Percentiles rank a stretch among this genome's conserved stretches.
phyloP scores from a whole-genome alignment of 352 stramenopile genomes.

The Phytophthora ramorum region DNA sequence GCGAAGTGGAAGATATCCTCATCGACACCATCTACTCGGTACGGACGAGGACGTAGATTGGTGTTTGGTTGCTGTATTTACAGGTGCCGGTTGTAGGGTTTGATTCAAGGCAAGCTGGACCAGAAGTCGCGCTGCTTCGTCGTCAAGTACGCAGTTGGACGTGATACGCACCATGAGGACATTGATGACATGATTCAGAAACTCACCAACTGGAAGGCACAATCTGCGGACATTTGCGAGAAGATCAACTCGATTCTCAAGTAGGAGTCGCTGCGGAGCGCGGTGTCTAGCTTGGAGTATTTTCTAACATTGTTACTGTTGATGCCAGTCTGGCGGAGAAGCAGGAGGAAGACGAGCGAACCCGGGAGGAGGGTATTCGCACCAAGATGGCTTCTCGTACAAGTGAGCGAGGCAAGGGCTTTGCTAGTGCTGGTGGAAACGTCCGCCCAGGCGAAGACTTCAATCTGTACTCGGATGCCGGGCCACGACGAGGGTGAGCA shows the following conservation, averaged over 20 bases:
- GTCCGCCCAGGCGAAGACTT: slow-evolving; percentile 58
- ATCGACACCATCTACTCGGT: slow-evolving; percentile 95
- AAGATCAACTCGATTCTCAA: slow-evolving; percentile 77
- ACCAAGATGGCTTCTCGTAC: slow-evolving; percentile 59
- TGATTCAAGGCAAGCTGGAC: slow-evolving; percentile 92
- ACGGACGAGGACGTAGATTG: slow-evolving; percentile 5
- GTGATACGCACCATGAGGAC: slow-evolving; percentile 86
- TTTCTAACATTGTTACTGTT: slow-evolving; percentile 10
- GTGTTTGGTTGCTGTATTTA: background rate
- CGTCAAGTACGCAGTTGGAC: slow-evolving; percentile 90
- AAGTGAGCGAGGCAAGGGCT: slow-evolving; percentile 57
- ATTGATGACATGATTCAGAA: slow-evolving; percentile 91
- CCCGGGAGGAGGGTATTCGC: slow-evolving; percentile 56
- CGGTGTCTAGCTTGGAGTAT: background rate
- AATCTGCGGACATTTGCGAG: slow-evolving; percentile 61
- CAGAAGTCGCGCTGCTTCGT: slow-evolving; percentile 84
- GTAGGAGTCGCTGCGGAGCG: slow-evolving; percentile 30
- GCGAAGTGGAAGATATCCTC: slow-evolving; percentile 93
- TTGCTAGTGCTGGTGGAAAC: slow-evolving; percentile 24
- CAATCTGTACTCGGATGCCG: slow-evolving; percentile 47
- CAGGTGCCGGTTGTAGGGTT: slow-evolving; percentile 45
- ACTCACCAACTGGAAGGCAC: slow-evolving; percentile 82
- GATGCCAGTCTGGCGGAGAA: slow-evolving; percentile 57
- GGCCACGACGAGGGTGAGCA: slow-evolving; percentile 58
- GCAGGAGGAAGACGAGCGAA: slow-evolving; percentile 57